Percentiles rank a stretch among this genome's conserved stretches.
These are phyloP conservation scores for Ammopiptanthus mongolicus DNA, from an alignment of 306 rosid genomes.

Conservation along the genomic window DNA sequence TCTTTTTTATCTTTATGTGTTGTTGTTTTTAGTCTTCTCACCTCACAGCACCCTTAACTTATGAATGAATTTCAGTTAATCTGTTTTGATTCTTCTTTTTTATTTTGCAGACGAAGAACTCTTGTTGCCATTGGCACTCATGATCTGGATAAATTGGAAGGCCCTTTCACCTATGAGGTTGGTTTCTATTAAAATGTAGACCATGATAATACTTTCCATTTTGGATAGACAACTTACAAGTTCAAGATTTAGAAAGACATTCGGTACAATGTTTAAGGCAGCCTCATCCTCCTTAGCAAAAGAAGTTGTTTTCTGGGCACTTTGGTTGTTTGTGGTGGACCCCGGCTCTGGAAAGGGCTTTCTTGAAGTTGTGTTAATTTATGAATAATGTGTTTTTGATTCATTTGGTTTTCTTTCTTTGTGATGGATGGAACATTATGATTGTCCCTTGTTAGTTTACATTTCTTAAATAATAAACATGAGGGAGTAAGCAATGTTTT, in stretches of 20 bases:
- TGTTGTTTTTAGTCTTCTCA: neutral
- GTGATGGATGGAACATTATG: neutral
- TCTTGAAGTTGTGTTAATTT: neutral
- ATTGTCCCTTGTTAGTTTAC: neutral
- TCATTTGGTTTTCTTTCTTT: neutral
- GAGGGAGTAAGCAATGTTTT: neutral
- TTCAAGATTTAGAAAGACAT: neutral
- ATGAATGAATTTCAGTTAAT: neutral
- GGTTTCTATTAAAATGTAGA: conserved; percentile 21
- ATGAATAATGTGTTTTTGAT: neutral
- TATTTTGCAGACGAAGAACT: conserved; percentile 66
- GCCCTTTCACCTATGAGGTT: conserved; percentile 95
- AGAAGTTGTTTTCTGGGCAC: neutral
- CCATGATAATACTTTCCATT: neutral
- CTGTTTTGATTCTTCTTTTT: neutral
- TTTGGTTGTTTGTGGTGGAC: neutral
- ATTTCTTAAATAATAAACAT: neutral
- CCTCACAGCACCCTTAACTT: neutral
- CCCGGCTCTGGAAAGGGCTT: neutral
- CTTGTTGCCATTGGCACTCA: conserved; percentile 98
- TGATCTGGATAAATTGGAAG: conserved; percentile 76
- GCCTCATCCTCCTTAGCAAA: neutral
- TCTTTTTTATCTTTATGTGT: neutral
- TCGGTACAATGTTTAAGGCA: neutral
- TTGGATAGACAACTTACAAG: neutral